Evolutionary conservation across 768 basidiomycete species (phyloP).

Genomic region (Amanita fuliginea): DNA sequence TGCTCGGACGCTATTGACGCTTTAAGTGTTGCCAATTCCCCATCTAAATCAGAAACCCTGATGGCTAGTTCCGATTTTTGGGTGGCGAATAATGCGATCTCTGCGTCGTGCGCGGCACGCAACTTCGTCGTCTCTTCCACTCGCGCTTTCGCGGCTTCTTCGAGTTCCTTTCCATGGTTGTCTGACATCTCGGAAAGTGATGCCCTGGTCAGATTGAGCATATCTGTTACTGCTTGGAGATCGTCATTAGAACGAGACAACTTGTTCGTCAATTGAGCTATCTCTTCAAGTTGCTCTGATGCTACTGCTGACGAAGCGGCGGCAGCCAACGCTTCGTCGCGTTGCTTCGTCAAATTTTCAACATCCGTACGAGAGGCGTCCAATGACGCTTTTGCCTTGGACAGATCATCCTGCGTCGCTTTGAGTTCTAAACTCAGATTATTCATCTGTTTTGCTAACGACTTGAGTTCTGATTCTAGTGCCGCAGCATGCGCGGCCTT

Average conservation of each 20-base stretch:
- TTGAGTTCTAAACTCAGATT: slow-evolving; percentile 62
- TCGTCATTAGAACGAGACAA: slow-evolving; percentile 60
- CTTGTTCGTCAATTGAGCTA: slow-evolving; percentile 45
- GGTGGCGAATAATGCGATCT: slow-evolving; percentile 39
- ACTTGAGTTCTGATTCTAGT: slow-evolving; percentile 44
- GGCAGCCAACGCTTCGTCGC: slow-evolving; percentile 48
- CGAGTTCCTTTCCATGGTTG: slow-evolving; percentile 63
- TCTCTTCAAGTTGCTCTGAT: slow-evolving; percentile 41
- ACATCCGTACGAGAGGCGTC: slow-evolving; percentile 43
- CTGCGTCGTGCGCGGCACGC: slow-evolving; percentile 46
- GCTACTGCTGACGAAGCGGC: slow-evolving; percentile 27
- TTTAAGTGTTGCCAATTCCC: slow-evolving; percentile 57
- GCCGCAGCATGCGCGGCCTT: slow-evolving; percentile 52
- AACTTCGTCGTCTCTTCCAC: slow-evolving; percentile 63
- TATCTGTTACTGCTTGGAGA: slow-evolving; percentile 50
- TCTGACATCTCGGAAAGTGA: slow-evolving; percentile 61
- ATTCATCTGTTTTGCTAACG: slow-evolving; percentile 52
- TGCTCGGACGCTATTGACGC: slow-evolving; percentile 41
- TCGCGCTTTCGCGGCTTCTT: slow-evolving; percentile 59
- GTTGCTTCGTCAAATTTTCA: slow-evolving; percentile 45
- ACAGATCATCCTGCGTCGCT: slow-evolving; percentile 76
- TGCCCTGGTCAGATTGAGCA: slow-evolving; percentile 56
- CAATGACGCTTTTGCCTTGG: slow-evolving; percentile 57
- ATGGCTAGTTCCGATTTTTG: slow-evolving; percentile 56
- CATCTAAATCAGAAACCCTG: slow-evolving; percentile 64